These are phyloP conservation scores for Nannochloropsis salina DNA, from an alignment of 108 stramenopile genomes.

Conservation along the genomic window DNA sequence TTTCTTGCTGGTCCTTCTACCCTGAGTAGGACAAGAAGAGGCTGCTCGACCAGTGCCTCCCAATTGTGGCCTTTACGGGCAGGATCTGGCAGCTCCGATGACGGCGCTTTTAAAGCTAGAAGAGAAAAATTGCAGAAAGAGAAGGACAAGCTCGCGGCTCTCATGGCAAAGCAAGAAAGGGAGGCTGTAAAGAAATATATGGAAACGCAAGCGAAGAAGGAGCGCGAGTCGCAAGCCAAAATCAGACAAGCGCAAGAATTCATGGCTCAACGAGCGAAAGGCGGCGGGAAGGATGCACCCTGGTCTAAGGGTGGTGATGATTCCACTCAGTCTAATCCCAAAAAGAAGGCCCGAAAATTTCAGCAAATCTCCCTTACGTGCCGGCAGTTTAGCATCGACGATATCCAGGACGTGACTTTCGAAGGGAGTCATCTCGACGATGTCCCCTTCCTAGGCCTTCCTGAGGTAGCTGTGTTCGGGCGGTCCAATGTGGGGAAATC, in stretches of 20 bases:
- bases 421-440: neutral
- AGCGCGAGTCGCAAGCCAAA: neutral
- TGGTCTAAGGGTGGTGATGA: neutral
- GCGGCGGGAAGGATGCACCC: neutral
- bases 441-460: constrained; percentile 32
- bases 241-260: neutral
- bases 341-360: neutral
- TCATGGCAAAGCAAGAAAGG: constrained; percentile 6
- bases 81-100: neutral
- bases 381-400: constrained; percentile 16
- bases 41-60: no score
- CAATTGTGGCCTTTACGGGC: neutral
- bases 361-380: constrained; percentile 12
- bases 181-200: constrained; percentile 18
- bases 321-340: neutral
- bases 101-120: neutral
- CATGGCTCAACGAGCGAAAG: neutral
- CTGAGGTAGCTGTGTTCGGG: constrained; percentile 56
- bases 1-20: no score
- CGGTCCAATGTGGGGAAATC: constrained; percentile 58
- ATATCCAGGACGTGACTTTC: constrained; percentile 6
- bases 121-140: constrained; percentile 12
- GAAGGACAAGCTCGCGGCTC: constrained; percentile 8
- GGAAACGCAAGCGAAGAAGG: neutral
- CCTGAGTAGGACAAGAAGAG: no score